Base-by-base conservation (phyloP, 1,139 yeast genomes). In the Groenewaldozyma auringiensis region DNA sequence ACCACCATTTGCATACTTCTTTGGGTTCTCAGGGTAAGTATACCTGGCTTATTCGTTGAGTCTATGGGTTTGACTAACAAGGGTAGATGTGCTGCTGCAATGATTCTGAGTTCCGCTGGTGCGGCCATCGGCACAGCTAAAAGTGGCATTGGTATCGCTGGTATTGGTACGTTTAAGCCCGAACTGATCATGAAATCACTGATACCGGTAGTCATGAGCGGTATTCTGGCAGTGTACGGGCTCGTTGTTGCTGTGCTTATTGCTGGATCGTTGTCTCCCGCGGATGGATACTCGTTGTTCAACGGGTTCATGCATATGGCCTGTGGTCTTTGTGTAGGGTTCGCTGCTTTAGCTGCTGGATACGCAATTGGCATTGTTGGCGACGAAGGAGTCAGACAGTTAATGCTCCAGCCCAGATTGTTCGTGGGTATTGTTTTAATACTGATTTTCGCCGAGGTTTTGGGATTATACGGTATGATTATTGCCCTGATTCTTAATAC, bases 81-180 rank as follows among this genome's bases (percentile, higher is more conserved):
- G 29, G 16, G 9, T 44, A 66, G 80, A 45, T 88, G 96, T 70
- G 87, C 94, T 4, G 81, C 87, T 44, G 95, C 96, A 46, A 85
- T 87, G 84, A 76, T 86, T 35, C 73, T 89, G 53, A 83, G 94
- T 42, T 84, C 94, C 64, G 81, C 89, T 21, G 98, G 99, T 50
- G 98, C 98, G 22, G 96, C 97, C 52, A 83, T 88, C 56, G 99
- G 99, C 46, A 92, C 98, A 13, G 97, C 97, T 54, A 94, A 94
- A 69, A 86, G 96, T 40, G 99, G 99, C 50, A 84, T 94, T 56
- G 99, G 98, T 74, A 94, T 92, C 64, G 85, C 96, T 73, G 97
- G 95, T 67, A 87, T 96, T 57, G 87, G 95, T 73, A 95, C 89
- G 51, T 78, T 89, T 66, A 83, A 95, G 79, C 96, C 96, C 55